phyloP scores from a whole-genome alignment of 2,329 filamentous ascomycete genomes.

The Arthrobotrys pseudoclavata region DNA sequence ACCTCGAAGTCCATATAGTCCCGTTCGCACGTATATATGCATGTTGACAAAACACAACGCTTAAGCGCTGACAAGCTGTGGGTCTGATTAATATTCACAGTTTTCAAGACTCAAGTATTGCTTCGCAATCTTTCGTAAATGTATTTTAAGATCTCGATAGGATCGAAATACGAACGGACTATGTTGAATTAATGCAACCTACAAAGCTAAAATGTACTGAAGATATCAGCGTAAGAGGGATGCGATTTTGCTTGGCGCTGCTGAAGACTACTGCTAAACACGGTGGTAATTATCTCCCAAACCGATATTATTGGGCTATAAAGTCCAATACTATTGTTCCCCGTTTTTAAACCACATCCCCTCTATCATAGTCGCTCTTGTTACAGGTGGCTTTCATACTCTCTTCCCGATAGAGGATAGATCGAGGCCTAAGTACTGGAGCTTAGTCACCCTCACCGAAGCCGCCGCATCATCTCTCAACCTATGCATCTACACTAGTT shows the following conservation, averaged over 20 bases:
- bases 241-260: too few relatives aligned
- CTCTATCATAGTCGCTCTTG: neutral
- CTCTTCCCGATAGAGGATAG: neutral
- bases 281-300: too few relatives aligned
- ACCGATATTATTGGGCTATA: too few relatives aligned
- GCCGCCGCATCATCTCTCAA: neutral
- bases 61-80: neutral
- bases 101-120: neutral
- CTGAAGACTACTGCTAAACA: too few relatives aligned
- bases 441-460: constrained; percentile 15
- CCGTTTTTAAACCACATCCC: too few relatives aligned
- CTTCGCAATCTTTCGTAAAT: neutral
- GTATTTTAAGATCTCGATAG: neutral
- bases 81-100: constrained; percentile 18
- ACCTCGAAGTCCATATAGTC: neutral
- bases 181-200: neutral
- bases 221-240: too few relatives aligned
- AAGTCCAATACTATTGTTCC: too few relatives aligned
- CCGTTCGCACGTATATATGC: constrained; percentile 5
- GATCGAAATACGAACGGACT: neutral
- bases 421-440: neutral
- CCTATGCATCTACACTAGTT: too few relatives aligned
- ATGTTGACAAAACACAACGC: constrained; percentile 12
- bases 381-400: neutral
- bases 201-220: too few relatives aligned